Evolutionary conservation across 2,329 filamentous ascomycete species (phyloP), one percentile per base, ranked within the genome.

Genomic region (Metarhizium anisopliae): DNA sequence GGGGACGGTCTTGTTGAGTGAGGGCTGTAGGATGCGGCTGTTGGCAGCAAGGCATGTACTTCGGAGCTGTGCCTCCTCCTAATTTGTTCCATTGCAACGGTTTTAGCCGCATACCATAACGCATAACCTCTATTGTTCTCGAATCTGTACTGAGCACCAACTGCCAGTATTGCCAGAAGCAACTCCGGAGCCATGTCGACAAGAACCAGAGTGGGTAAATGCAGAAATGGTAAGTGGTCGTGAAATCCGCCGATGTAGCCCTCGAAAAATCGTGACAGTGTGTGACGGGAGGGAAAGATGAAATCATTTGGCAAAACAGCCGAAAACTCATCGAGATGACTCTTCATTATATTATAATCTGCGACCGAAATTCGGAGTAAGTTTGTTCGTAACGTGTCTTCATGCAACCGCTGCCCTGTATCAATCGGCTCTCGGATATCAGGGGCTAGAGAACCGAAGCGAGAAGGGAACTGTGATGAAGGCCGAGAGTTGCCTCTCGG

Each of bases 211-310:
- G 85, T 89, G 0, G 86, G 82, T 5, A 88, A 71, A 64, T 90
- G 86, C 32, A 90, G 72, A 58, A 89, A 77, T 0, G 78, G 78
- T 0, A 81, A 64, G 58, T 80, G 75, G 53, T 80, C 77, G 55
- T 81, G 77, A 56, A 89, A 88, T 0, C 85, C 85, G 56, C 78
- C 81, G 54, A 88, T 80, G 62, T 88, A 90, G 1, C 85, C 85
- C 57, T 87, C 84, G 36, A 89, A 69, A 59, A 89, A 89, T 38
- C 86, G 73, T 2, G 83, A 84, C 32, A 89, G 67, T 0, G 86
- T 87, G 60, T 88, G 79, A 3, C 86, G 79, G 4, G 85, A 88
- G 1, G 86, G 86, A 52, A 89, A 80, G 3, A 82, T 77, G 60
- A 89, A 89, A 61, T 83, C 82, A 53, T 70, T 73, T 0, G 84